Base-by-base conservation (phyloP, 2,329 filamentous ascomycete genomes). In the Ustilaginoidea virens region DNA sequence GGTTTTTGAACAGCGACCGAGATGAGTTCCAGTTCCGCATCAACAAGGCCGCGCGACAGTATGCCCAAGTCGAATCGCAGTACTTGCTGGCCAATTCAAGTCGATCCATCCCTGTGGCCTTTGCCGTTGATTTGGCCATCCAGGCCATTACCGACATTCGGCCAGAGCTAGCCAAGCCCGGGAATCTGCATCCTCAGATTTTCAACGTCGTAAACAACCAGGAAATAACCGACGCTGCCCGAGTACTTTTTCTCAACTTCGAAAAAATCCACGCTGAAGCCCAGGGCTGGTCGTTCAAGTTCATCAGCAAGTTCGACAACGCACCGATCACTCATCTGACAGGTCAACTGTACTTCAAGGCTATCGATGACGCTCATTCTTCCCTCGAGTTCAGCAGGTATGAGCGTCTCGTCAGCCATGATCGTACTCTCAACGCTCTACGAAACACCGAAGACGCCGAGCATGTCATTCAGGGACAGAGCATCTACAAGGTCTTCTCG, bases 31-130 rank as follows among this genome's bases (percentile, higher is more conserved):
- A 20, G 19, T 65, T 65, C 47, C 46, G 46, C 1, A 44, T 66
- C 41, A 58, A 61, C 34, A 58, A 56, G 0, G 31, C 21, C 3
- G 43, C 36, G 0, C 30, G 46, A 0, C 40, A 50, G 19, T 66
- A 54, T 36, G 27, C 51, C 14, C 17, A 36, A 0, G 32, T 54
- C 3, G 27, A 63, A 0, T 31, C 39, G 0, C 51, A 49, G 6
- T 60, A 66, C 33, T 23, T 55, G 3, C 54, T 60, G 24, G 51
- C 48, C 0, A 33, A 49, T 18, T 51, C 53, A 1, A 56, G 53
- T 0, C 44, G 56, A 2, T 50, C 53, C 22, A 50, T 45, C 21
- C 60, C 61, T 0, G 49, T 43, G 0, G 59, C 52, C 0, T 30
- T 62, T 0, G 32, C 32, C 19, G 10, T 46, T 1, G 42, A 45